Evolutionary conservation across 2,329 filamentous ascomycete genomes (phyloP).

Genomic region (Alternaria sp.): DNA sequence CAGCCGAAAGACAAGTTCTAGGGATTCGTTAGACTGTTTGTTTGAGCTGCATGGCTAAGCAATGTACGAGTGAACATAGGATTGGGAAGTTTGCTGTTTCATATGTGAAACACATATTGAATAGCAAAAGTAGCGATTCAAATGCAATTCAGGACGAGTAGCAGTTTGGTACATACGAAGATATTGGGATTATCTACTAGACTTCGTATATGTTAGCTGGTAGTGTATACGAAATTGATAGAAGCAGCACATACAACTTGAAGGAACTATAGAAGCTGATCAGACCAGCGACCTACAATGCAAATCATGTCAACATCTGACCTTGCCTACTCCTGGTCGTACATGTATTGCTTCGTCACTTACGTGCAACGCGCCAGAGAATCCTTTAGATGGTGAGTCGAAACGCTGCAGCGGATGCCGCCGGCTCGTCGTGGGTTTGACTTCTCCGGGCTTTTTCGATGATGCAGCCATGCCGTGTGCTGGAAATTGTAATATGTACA

Average conservation of each 20-base stretch:
- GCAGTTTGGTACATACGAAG: conserved; percentile 26
- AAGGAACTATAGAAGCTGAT: conserved; percentile 57
- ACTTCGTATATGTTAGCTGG: conserved; percentile 26
- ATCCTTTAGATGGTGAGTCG: conserved; percentile 68
- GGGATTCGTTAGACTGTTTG: conserved; percentile 13
- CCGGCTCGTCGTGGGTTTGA: conserved; percentile 39
- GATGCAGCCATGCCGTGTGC: conserved; percentile 11
- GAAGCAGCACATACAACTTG: conserved; percentile 43
- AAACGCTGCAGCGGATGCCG: conserved; percentile 72
- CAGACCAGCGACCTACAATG: conserved; percentile 49
- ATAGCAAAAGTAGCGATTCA: neutral
- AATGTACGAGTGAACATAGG: neutral
- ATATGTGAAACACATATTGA: neutral
- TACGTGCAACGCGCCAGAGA: conserved; percentile 71
- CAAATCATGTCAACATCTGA: neutral
- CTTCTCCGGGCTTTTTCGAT: neutral
- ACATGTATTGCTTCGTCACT: neutral
- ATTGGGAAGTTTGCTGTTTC: neutral
- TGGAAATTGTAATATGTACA: neutral
- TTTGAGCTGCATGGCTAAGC: neutral
- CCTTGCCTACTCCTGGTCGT: neutral
- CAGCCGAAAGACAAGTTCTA: conserved; percentile 70
- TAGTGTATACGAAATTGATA: neutral
- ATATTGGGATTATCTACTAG: conserved; percentile 42
- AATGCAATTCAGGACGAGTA: neutral